Percentiles rank a stretch among this genome's conserved stretches.
These are phyloP conservation scores for Solanum tacnaense DNA, from an alignment of 257 asterid genomes.

Conservation along the genomic window DNA sequence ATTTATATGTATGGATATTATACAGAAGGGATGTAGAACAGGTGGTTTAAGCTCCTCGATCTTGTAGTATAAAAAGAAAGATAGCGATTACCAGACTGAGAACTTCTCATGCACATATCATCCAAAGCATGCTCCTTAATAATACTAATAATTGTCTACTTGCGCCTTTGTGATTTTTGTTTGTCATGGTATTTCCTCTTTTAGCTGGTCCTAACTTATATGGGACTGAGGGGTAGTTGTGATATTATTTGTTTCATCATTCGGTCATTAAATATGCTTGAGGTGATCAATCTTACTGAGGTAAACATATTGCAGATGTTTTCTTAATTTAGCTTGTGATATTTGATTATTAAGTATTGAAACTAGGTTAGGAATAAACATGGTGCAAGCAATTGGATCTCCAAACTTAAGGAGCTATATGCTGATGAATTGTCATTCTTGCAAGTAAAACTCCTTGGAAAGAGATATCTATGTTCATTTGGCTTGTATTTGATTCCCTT, in stretches of 20 bases:
- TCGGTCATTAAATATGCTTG: not conserved
- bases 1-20: not conserved
- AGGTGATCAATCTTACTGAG: not conserved
- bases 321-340: not conserved
- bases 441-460: not conserved
- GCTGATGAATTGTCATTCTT: not conserved
- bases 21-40: not conserved
- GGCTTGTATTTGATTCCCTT: not conserved
- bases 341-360: not conserved
- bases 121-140: not conserved
- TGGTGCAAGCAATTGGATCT: not conserved
- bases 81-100: not conserved
- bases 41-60: not conserved
- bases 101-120: not conserved
- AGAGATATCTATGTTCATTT: not conserved
- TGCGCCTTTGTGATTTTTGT: not conserved
- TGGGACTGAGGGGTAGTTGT: not conserved
- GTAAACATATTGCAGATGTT: not conserved
- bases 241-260: not conserved
- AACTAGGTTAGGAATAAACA: not conserved
- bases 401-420: not conserved
- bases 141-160: not conserved
- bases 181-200: not conserved
- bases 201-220: not conserved
- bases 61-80: not conserved